Conservation (phyloP, 805 yeast species). For the Cyberlindnera nakhonratchasimensis region DNA sequence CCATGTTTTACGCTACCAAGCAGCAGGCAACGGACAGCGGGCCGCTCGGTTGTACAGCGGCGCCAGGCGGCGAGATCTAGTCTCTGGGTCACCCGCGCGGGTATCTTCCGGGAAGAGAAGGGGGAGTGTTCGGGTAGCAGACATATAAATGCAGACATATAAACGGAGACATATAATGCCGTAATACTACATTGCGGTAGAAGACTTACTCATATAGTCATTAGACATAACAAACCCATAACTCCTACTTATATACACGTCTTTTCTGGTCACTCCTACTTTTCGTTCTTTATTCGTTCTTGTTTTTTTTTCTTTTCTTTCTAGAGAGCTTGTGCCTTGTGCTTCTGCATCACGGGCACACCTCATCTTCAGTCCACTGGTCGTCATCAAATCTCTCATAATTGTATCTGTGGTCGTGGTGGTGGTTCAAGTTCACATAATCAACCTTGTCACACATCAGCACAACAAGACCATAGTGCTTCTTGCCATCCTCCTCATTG, state of each 20-base stretch:
- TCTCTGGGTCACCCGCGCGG: conserved; percentile 6
- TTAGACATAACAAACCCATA: background rate
- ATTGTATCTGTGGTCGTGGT: conserved; percentile 43
- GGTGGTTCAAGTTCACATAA: conserved; percentile 55
- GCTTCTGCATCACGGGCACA: conserved; percentile 82
- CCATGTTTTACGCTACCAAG: background rate
- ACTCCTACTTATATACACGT: conserved; percentile 12
- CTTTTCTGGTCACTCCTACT: background rate
- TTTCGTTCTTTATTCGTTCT: background rate
- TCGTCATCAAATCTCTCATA: conserved; percentile 52
- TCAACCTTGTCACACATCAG: conserved; percentile 72
- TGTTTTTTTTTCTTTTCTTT: no score
- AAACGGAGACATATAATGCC: background rate
- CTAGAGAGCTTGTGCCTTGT: no score
- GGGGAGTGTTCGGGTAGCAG: no score
- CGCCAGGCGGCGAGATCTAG: no score
- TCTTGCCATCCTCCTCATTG: conserved; percentile 52
- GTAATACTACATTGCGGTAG: background rate
- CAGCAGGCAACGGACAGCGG: background rate
- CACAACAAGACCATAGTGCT: conserved; percentile 66
- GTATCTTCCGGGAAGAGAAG: conserved; percentile 1
- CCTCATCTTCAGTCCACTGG: conserved; percentile 74
- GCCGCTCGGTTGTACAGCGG: background rate
- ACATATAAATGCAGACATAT: no score
- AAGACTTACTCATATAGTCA: background rate